A percentile compares a stretch with the other conserved stretches of the same genome.
phyloP scores from a whole-genome alignment of 805 yeast species.

The Wickerhamiella parazyma region DNA sequence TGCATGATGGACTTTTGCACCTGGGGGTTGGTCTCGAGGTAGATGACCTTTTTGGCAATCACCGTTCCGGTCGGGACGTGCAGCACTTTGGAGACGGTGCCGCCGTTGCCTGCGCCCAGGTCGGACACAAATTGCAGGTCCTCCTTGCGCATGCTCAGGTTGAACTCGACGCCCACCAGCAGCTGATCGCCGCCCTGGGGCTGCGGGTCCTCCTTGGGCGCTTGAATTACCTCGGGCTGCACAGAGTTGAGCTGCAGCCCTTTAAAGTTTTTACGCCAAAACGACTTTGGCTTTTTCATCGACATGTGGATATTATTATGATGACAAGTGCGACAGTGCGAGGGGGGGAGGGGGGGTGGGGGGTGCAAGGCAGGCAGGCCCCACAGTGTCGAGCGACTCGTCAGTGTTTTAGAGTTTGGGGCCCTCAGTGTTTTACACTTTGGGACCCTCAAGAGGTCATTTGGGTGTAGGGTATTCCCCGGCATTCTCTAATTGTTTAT shows the following conservation, averaged over 20 bases:
- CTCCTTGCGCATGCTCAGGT: constrained; percentile 38
- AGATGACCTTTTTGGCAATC: constrained; percentile 84
- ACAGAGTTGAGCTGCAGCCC: constrained; percentile 6
- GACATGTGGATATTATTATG: constrained; percentile 4
- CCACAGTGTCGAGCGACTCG: too few species aligned
- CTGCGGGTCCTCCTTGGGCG: constrained; percentile 3
- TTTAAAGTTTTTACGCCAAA: constrained; percentile 35
- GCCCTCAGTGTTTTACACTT: too few species aligned
- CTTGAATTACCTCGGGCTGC: neutral
- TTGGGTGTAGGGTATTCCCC: too few species aligned
- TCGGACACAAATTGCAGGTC: constrained; percentile 65
- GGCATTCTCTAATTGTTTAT: too few species aligned
- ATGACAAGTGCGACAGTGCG: neutral
- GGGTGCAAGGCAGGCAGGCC: too few species aligned
- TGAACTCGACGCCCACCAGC: constrained; percentile 37
- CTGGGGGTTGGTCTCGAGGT: constrained; percentile 65
- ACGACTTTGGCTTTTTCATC: constrained; percentile 12
- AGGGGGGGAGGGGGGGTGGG: too few species aligned
- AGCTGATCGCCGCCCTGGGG: constrained; percentile 30
- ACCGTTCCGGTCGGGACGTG: constrained; percentile 79
- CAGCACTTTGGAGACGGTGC: constrained; percentile 75
- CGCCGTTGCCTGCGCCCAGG: constrained; percentile 89
- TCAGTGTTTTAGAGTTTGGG: too few species aligned
- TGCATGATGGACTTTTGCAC: constrained; percentile 74
- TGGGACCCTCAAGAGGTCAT: too few species aligned